A percentile compares a stretch with the other conserved stretches of the same genome.
Evolutionary conservation across 352 stramenopile species (phyloP).

Genomic region (Globisporangium megalacanthum): DNA sequence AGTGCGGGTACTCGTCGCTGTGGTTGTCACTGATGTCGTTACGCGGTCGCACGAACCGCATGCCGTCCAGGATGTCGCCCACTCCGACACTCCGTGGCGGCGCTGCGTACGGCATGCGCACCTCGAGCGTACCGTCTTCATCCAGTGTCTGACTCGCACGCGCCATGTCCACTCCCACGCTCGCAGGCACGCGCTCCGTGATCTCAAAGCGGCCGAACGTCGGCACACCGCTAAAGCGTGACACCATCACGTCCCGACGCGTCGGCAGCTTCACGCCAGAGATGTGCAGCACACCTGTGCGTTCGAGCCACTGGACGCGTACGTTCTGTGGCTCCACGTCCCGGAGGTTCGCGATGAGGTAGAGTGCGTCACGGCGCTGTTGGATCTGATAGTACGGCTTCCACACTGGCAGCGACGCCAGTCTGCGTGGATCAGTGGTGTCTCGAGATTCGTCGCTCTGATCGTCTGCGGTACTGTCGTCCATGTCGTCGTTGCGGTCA

Average conservation of each 20-base stretch:
- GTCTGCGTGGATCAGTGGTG: too few species aligned
- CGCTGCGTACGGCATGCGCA: constrained; percentile 39
- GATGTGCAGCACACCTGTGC: constrained; percentile 23
- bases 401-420: not conserved
- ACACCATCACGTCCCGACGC: constrained; percentile 50
- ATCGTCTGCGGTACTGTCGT: too few species aligned
- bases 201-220: constrained; percentile 72
- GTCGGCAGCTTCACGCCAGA: constrained; percentile 47
- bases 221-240: constrained; percentile 39
- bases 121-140: constrained; percentile 43
- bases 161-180: constrained; percentile 30
- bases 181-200: constrained; percentile 36
- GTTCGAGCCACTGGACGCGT: constrained; percentile 4
- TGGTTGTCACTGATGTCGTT: too few species aligned
- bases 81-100: too few species aligned
- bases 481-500: too few species aligned
- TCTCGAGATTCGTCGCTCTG: too few species aligned
- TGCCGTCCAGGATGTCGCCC: too few species aligned
- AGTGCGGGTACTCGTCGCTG: too few species aligned
- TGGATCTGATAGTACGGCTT: constrained; percentile 10
- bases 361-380: constrained; percentile 19
- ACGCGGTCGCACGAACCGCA: too few species aligned
- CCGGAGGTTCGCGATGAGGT: constrained; percentile 8
- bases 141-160: constrained; percentile 40
- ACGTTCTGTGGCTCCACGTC: constrained; percentile 11